Conservation (phyloP, 805 yeast species). For the Saccharomycopsis sp. region DNA sequence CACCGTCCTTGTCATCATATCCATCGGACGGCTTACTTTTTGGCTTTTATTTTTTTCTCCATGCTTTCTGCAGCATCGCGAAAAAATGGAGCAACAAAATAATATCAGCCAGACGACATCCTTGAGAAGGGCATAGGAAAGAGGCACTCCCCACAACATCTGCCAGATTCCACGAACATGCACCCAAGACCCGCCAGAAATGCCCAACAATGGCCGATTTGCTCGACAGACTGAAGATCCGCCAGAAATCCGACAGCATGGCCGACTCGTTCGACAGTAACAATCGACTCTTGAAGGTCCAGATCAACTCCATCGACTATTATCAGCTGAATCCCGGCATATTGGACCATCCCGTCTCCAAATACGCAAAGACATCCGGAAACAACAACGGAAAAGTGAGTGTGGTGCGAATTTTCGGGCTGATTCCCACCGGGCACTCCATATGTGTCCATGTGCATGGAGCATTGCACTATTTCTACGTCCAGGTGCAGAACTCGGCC, state of each 20-base stretch:
- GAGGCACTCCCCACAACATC: too few species aligned
- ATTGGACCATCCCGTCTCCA: conserved; percentile 30
- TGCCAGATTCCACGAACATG: too few species aligned
- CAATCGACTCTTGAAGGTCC: conserved; percentile 33
- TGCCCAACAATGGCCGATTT: too few species aligned
- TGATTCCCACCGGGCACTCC: conserved; percentile 49
- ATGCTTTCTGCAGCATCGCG: conserved; percentile 1
- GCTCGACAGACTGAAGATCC: too few species aligned
- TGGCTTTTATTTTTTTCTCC: background rate
- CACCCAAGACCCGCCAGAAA: too few species aligned
- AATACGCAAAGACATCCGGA: conserved; percentile 21
- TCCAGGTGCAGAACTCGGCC: conserved; percentile 41
- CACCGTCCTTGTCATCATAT: too few species aligned
- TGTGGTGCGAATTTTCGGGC: conserved; percentile 73
- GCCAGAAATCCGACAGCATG: too few species aligned
- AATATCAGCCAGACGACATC: background rate
- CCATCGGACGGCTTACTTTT: too few species aligned
- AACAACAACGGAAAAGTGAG: conserved; percentile 12
- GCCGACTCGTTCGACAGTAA: conserved; percentile 2
- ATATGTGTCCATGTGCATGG: conserved; percentile 74
- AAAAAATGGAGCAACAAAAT: background rate
- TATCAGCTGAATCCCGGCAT: conserved; percentile 43
- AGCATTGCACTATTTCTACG: conserved; percentile 71
- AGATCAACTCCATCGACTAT: conserved; percentile 58
- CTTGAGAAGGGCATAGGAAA: too few species aligned